phyloP scores from a whole-genome alignment of 2,329 filamentous ascomycete genomes.

The Paradendryphiella salina region DNA sequence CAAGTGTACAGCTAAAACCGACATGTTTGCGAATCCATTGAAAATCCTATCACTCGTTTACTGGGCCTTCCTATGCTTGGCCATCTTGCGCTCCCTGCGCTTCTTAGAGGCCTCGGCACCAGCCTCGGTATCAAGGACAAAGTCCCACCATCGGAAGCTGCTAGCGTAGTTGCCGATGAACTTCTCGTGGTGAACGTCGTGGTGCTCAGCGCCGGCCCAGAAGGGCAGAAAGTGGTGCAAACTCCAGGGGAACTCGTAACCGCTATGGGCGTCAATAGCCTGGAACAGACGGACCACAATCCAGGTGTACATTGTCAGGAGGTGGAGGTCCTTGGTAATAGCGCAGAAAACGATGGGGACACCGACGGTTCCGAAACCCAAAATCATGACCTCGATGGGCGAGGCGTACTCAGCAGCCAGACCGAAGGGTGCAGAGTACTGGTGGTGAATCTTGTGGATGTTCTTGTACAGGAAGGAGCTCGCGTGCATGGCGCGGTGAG shows the following conservation, averaged over 20 bases:
- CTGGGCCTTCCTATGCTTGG: slow-evolving; percentile 58
- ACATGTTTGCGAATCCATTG: slow-evolving; percentile 1
- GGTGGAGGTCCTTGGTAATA: slow-evolving; percentile 83
- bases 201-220: slow-evolving; percentile 96
- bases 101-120: slow-evolving; percentile 83
- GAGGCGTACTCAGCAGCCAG: slow-evolving; percentile 97
- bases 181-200: slow-evolving; percentile 96
- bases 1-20: slow-evolving; percentile 17
- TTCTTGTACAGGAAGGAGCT: slow-evolving; percentile 86
- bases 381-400: slow-evolving; percentile 93
- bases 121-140: slow-evolving; percentile 87
- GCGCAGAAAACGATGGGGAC: slow-evolving; percentile 81
- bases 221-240: slow-evolving; percentile 94
- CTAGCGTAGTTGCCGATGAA: slow-evolving; percentile 98
- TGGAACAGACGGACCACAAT: slow-evolving; percentile 92
- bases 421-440: slow-evolving; percentile 96
- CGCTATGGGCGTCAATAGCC: slow-evolving; percentile 95
- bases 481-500: slow-evolving; percentile 89
- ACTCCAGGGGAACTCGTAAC: slow-evolving; percentile 98
- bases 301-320: slow-evolving; percentile 98
- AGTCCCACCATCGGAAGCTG: slow-evolving; percentile 99
- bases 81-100: slow-evolving; percentile 76
- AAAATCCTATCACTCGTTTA: slow-evolving; percentile 20
- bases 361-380: slow-evolving; percentile 84
- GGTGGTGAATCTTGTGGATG: slow-evolving; percentile 99